Evolutionary conservation across 768 basidiomycete species (phyloP).

Genomic region (Pleurotus ostreatus): DNA sequence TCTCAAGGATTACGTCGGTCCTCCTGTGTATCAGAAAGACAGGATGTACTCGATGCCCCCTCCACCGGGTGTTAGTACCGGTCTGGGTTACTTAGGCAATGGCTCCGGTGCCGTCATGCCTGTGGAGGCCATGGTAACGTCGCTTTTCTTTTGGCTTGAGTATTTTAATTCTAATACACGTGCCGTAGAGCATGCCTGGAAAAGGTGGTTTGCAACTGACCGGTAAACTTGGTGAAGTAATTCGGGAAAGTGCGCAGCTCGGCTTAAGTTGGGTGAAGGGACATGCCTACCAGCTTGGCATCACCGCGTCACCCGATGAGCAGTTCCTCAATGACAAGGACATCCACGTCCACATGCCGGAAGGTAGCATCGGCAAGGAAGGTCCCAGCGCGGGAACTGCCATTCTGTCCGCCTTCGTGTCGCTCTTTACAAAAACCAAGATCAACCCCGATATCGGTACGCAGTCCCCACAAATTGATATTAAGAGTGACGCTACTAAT

Average conservation of each 20-base stretch:
- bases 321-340: slow-evolving; percentile 84
- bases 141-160: neutral
- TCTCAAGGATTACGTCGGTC: slow-evolving; percentile 94
- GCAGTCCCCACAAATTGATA: slow-evolving; percentile 18
- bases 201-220: slow-evolving; percentile 91
- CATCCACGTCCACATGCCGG: slow-evolving; percentile 96
- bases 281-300: slow-evolving; percentile 85
- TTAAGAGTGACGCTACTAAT: no score
- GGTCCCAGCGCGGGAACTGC: slow-evolving; percentile 97
- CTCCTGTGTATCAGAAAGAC: slow-evolving; percentile 93
- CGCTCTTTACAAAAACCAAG: slow-evolving; percentile 81
- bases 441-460: slow-evolving; percentile 86
- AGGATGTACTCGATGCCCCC: slow-evolving; percentile 78
- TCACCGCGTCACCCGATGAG: slow-evolving; percentile 67
- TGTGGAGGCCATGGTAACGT: slow-evolving; percentile 79
- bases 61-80: slow-evolving; percentile 92
- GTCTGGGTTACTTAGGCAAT: slow-evolving; percentile 93
- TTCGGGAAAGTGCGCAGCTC: slow-evolving; percentile 94
- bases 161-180: neutral
- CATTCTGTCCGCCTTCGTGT: slow-evolving; percentile 86
- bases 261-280: slow-evolving; percentile 90
- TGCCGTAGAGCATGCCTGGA: slow-evolving; percentile 87
- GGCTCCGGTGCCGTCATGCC: slow-evolving; percentile 97
- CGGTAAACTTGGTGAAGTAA: slow-evolving; percentile 97
- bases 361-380: slow-evolving; percentile 90